Evolutionary conservation across 768 basidiomycete genomes (phyloP).

Genomic region (Rhodocollybia butyracea): DNA sequence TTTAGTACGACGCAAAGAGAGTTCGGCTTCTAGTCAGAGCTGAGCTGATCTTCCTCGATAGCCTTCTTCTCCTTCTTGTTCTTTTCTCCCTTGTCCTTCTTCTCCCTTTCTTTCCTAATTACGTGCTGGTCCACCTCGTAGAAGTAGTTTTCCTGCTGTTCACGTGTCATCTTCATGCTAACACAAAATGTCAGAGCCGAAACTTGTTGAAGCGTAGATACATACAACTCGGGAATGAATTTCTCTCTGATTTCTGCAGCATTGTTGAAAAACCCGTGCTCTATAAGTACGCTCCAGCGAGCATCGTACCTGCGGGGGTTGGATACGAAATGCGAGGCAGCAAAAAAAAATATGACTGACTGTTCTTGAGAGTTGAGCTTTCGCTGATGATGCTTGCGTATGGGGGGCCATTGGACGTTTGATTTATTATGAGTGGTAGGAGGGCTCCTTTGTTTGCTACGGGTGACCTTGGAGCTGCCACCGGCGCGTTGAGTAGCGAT

Average conservation of each 20-base stretch:
- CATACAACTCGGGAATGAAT: conserved; percentile 1
- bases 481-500: no score
- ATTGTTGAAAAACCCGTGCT: conserved; percentile 51
- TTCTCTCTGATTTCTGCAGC: background rate
- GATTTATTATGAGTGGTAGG: conserved; percentile 21
- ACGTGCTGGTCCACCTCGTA: background rate
- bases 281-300: conserved; percentile 60
- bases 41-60: no score
- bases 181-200: no score
- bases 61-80: no score
- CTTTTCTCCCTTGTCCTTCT: no score
- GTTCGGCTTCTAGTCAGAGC: no score
- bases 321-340: background rate
- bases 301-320: conserved; percentile 40
- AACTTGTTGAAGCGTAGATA: background rate
- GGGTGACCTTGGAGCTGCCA: no score
- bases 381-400: conserved; percentile 51
- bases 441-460: conserved; percentile 16
- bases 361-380: conserved; percentile 46
- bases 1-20: no score
- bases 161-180: background rate
- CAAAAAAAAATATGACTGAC: conserved; percentile 25
- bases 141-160: background rate
- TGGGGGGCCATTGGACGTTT: conserved; percentile 62
- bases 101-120: background rate